Conservation (phyloP, 805 yeast genomes). For the Candida golubevii region DNA sequence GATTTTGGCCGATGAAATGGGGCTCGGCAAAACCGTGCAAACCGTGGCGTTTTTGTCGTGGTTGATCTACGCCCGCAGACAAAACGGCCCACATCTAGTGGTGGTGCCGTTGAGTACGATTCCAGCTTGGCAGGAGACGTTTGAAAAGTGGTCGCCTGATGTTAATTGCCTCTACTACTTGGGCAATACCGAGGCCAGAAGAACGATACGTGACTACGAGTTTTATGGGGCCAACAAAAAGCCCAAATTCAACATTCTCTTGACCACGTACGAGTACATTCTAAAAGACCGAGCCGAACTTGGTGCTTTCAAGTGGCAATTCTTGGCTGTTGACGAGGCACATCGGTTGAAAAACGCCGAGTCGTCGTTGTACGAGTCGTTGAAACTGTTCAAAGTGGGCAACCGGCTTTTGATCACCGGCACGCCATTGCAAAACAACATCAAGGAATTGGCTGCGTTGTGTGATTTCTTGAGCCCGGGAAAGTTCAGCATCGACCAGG, state of each 20-base stretch:
- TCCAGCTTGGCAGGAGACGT: conserved; percentile 99
- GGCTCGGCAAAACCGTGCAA: conserved; percentile 96
- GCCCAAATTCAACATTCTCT: conserved; percentile 83
- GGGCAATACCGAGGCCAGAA: conserved; percentile 87
- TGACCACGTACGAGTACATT: conserved; percentile 95
- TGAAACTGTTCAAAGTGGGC: conserved; percentile 73
- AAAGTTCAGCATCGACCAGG: conserved; percentile 81
- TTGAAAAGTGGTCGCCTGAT: conserved; percentile 97
- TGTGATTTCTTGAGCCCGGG: conserved; percentile 97
- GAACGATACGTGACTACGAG: conserved; percentile 78
- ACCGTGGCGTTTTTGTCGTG: conserved; percentile 92
- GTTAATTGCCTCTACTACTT: conserved; percentile 86
- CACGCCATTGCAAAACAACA: conserved; percentile 94
- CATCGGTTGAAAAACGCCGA: conserved; percentile 94
- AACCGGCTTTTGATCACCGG: conserved; percentile 93
- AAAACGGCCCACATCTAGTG: conserved; percentile 94
- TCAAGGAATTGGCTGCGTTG: conserved; percentile 91
- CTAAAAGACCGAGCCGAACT: conserved; percentile 80
- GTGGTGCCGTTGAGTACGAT: conserved; percentile 95
- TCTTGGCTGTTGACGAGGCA: conserved; percentile 96
- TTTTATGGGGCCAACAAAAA: conserved; percentile 62
- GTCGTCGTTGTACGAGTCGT: conserved; percentile 85
- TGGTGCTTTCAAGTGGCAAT: conserved; percentile 89
- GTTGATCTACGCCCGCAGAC: conserved; percentile 92
- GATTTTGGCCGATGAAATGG: conserved; percentile 98